Evolutionary conservation across 805 yeast genomes (phyloP), one percentile per base, ranked within the genome.

Genomic region (Wickerhamiella occidentalis): DNA sequence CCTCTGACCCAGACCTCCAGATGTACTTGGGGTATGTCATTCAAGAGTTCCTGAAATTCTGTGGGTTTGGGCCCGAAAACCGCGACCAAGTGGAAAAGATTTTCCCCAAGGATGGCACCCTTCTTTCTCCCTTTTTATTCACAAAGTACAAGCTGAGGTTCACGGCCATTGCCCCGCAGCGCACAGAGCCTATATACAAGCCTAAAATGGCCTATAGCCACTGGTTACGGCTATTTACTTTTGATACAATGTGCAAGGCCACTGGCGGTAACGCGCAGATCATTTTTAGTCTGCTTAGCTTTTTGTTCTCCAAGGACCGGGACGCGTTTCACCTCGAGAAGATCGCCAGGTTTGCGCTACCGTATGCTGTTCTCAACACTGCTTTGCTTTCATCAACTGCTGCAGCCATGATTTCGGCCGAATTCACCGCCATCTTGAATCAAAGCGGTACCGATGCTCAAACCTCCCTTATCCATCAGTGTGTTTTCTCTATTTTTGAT

Each of bases 1-100:
- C 96, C 1, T 83, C 82, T 29, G 87, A 87, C 59, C 95, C 97
- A 0, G 75, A 77, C 19, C 77, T 78, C 45, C 98, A 92, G 62
- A 71, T 84, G 51, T 84, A 82, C 59, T 72, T 87, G 30, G 95
- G 96, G 0, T 82, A 77, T 63, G 82, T 90, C 0, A 85, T 92
- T 76, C 99, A 92, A 62, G 92, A 86, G 54, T 79, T 81, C 45
- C 65, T 92, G 47, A 78, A 78, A 54, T 73, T 78, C 13, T 71
- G 86, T 60, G 45, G 48, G 12, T 21, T 49, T 15, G 19, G 36
- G 6, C 23, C 40, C 4, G 36, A 25, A 9, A 28, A 22, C 5
- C 25, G 18, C 3, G 19, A 35, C 2, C 28, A 22, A 2, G 79
- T 1, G 84, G 94, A 94, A 65, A 70, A 13, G 69, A 68, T 49